phyloP scores from a whole-genome alignment of 2,329 filamentous ascomycete species.

The Cercospora berteroae region DNA sequence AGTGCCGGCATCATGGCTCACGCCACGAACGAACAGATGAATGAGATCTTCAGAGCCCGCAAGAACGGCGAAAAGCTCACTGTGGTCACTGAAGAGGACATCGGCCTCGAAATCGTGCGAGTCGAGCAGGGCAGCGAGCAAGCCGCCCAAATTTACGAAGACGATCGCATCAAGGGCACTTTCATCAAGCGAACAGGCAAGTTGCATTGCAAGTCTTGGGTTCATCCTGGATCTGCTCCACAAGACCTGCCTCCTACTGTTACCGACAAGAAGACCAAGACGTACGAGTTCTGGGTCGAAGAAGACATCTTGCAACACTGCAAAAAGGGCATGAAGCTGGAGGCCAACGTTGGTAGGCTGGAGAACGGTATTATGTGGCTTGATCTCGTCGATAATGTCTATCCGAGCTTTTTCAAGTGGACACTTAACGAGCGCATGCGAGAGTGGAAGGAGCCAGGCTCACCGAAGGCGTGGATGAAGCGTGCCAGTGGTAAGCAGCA shows the following conservation, averaged over 20 bases:
- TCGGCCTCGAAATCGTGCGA: conserved; percentile 60
- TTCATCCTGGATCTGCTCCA: conserved; percentile 40
- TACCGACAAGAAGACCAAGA: conserved; percentile 46
- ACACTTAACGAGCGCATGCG: conserved; percentile 46
- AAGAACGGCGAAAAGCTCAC: conserved; percentile 4
- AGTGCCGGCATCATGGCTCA: conserved; percentile 51
- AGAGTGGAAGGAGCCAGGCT: conserved; percentile 30
- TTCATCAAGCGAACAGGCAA: conserved; percentile 54
- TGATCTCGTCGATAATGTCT: conserved; percentile 41
- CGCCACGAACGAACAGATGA: conserved; percentile 38
- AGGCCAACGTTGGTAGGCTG: conserved; percentile 36
- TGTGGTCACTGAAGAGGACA: conserved; percentile 50
- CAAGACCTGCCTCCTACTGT: conserved; percentile 28
- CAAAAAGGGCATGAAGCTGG: conserved; percentile 56
- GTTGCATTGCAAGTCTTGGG: conserved; percentile 53
- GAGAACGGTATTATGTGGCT: conserved; percentile 37
- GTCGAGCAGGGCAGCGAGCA: conserved; percentile 51
- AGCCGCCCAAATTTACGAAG: conserved; percentile 49
- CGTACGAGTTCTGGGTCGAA: conserved; percentile 65
- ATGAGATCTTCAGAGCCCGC: conserved; percentile 21
- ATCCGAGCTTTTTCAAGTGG: conserved; percentile 47
- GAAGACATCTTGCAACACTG: conserved; percentile 57
- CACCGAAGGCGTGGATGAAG: conserved; percentile 32
- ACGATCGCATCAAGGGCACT: conserved; percentile 39
- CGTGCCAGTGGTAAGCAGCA: conserved; percentile 21